Evolutionary conservation across 2,329 filamentous ascomycete species (phyloP).

Genomic region (Alternaria rosae): DNA sequence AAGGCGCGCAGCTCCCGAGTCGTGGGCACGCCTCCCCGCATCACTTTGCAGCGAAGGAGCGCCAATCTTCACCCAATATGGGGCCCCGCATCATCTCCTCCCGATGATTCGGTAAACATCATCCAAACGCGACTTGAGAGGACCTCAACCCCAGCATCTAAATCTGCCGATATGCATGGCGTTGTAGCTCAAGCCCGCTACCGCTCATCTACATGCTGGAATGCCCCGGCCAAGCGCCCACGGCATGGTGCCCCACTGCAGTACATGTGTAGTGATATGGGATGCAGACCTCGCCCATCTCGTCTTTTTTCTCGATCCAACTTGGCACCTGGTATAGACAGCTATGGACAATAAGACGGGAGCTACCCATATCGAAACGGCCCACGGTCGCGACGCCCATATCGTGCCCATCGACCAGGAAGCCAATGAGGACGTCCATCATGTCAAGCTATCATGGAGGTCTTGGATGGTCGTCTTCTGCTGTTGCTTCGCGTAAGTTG

Average conservation of each 20-base stretch:
- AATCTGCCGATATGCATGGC: conserved; percentile 24
- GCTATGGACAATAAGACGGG: conserved; percentile 32
- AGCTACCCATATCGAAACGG: conserved; percentile 21
- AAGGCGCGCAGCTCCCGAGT: not conserved
- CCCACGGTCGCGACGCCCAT: conserved; percentile 16
- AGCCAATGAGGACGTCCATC: conserved; percentile 40
- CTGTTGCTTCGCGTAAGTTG: conserved; percentile 56
- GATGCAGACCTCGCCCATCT: not conserved
- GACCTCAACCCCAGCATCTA: conserved; percentile 1
- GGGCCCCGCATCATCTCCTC: conserved; percentile 21
- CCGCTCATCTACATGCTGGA: not conserved
- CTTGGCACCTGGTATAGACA: not conserved
- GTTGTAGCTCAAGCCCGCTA: conserved; percentile 1
- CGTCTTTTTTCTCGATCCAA: not conserved
- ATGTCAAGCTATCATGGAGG: conserved; percentile 62
- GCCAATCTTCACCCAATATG: conserved; percentile 13
- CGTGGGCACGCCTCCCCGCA: conserved; percentile 6
- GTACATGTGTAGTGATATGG: not conserved
- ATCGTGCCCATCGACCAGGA: conserved; percentile 40
- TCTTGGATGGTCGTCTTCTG: conserved; percentile 62
- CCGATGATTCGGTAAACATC: conserved; percentile 9
- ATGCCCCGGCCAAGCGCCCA: conserved; percentile 1
- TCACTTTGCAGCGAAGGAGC: not conserved
- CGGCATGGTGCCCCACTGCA: not conserved
- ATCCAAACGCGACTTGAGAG: conserved; percentile 7